A percentile compares a stretch with the other conserved stretches of the same genome.
Conservation (phyloP, 208 protist species). For the Naegleria lovaniensis region DNA sequence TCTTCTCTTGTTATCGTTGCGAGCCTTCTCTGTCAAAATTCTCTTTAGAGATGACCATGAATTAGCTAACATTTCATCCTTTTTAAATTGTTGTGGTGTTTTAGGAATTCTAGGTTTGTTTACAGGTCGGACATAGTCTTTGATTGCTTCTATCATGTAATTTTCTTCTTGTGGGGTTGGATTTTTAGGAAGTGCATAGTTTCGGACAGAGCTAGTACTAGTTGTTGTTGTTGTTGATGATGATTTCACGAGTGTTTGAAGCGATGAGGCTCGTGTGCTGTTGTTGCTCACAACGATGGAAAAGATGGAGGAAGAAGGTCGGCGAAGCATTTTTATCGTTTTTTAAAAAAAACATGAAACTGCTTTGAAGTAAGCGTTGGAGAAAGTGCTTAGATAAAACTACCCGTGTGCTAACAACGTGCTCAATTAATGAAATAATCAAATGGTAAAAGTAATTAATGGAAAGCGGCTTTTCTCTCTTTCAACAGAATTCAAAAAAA, state of each 20-base stretch:
- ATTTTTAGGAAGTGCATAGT: background rate
- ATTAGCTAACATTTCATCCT: background rate
- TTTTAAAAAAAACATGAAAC: too few species aligned
- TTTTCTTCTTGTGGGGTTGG: background rate
- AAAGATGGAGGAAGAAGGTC: too few species aligned
- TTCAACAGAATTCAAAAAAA: background rate
- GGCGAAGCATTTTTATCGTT: too few species aligned
- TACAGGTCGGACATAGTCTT: background rate
- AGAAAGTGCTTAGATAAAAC: too few species aligned
- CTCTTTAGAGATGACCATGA: background rate
- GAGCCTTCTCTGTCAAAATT: background rate
- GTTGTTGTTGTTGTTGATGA: background rate
- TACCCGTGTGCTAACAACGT: too few species aligned
- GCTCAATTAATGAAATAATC: too few species aligned
- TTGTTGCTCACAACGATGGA: too few species aligned
- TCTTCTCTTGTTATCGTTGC: background rate
- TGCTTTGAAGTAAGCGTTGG: too few species aligned
- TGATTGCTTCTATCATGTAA: background rate
- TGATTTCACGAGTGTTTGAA: background rate
- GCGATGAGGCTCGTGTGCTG: too few species aligned
- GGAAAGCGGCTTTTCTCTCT: too few species aligned
- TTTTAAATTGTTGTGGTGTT: constrained; percentile 9
- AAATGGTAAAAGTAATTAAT: too few species aligned
- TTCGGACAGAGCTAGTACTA: too few species aligned
- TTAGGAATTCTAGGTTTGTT: background rate